Percentiles rank a stretch among this genome's conserved stretches.
Evolutionary conservation across 768 basidiomycete species (phyloP).

Genomic region (Mycena haematopus): DNA sequence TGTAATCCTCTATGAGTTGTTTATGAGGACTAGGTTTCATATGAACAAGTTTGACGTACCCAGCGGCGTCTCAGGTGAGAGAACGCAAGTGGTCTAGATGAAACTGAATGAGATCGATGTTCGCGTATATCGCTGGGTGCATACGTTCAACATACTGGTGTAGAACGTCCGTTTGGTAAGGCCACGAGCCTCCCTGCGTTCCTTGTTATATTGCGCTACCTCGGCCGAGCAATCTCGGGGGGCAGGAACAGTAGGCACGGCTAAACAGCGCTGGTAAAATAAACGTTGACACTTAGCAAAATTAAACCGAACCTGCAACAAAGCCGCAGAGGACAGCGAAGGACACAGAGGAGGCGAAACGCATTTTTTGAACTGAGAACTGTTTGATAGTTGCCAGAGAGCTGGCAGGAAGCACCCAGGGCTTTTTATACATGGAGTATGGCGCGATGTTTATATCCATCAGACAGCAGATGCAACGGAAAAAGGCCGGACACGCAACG

Average conservation of each 20-base stretch:
- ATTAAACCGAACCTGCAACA: conserved; percentile 23
- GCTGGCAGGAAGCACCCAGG: background rate
- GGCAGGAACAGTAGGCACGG: conserved; percentile 15
- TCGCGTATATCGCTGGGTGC: background rate
- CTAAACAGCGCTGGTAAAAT: conserved; percentile 11
- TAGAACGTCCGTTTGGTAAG: conserved; percentile 32
- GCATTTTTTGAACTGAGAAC: conserved; percentile 8
- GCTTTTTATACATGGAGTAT: conserved; percentile 14
- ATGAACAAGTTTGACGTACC: conserved; percentile 13
- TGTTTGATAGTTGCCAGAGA: conserved; percentile 1
- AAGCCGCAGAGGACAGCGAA: conserved; percentile 28
- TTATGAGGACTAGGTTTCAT: background rate
- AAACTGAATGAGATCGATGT: background rate
- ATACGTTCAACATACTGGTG: conserved; percentile 32
- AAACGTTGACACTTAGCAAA: background rate
- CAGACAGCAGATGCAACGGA: background rate
- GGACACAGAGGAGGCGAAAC: conserved; percentile 20
- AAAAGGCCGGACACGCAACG: conserved; percentile 8
- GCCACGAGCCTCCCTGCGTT: conserved; percentile 30
- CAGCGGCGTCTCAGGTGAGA: conserved; percentile 30
- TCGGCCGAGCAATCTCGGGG: conserved; percentile 34
- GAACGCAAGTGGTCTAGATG: conserved; percentile 33
- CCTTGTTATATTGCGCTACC: conserved; percentile 20
- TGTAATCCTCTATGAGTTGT: conserved; percentile 25
- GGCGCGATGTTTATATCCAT: conserved; percentile 1